phyloP scores from a whole-genome alignment of 805 yeast species.

The Ogataea pilisensis region DNA sequence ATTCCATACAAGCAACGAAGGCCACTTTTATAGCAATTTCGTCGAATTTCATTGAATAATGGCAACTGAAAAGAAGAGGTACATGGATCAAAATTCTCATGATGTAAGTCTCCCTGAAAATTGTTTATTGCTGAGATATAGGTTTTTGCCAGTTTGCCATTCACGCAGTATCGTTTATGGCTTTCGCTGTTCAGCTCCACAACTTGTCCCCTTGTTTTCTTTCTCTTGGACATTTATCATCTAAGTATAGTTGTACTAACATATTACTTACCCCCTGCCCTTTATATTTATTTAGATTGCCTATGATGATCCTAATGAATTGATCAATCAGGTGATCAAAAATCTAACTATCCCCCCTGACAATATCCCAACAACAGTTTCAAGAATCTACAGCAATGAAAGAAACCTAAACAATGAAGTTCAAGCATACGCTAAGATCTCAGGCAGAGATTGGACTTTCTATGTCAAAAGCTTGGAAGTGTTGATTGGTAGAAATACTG shows the following conservation, averaged over 20 bases:
- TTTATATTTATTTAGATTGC: slow-evolving; percentile 9
- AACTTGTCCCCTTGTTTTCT: too few species aligned
- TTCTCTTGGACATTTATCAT: neutral
- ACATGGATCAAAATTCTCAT: slow-evolving; percentile 15
- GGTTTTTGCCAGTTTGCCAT: too few species aligned
- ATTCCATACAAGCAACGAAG: neutral
- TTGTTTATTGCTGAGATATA: neutral
- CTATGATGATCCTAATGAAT: slow-evolving; percentile 57
- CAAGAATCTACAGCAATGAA: slow-evolving; percentile 69
- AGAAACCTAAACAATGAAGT: slow-evolving; percentile 68
- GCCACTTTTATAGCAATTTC: neutral
- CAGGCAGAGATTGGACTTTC: slow-evolving; percentile 91
- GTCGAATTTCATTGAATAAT: slow-evolving; percentile 1
- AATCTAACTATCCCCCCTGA: slow-evolving; percentile 69
- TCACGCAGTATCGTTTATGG: too few species aligned
- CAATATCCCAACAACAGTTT: slow-evolving; percentile 59
- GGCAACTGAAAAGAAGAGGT: slow-evolving; percentile 23
- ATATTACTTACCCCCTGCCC: neutral
- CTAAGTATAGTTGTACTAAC: neutral
- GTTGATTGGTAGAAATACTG: slow-evolving; percentile 83
- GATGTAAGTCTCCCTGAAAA: slow-evolving; percentile 25
- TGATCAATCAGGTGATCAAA: slow-evolving; percentile 71
- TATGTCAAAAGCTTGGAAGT: slow-evolving; percentile 78
- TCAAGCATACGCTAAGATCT: slow-evolving; percentile 96
- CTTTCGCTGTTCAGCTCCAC: too few species aligned